Evolutionary conservation across 768 basidiomycete genomes (phyloP), one percentile per base, ranked within the genome.

Genomic region (Lepiota brunneoincarnata): DNA sequence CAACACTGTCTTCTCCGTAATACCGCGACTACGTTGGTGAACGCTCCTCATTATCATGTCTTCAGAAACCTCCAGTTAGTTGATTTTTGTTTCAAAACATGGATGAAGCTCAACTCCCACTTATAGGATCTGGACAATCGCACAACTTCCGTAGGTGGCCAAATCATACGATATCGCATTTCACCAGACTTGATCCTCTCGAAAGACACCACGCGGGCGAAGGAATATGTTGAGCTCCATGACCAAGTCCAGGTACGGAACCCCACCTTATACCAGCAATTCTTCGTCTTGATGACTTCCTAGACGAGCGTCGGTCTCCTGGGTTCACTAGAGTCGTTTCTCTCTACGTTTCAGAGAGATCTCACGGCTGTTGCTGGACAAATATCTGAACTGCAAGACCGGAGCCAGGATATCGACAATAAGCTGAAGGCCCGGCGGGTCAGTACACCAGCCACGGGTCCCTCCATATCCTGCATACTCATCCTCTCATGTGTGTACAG

Each of bases 311-410:
- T 91, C 12, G 78, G 77, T 55, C 80, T 98, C 17, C 77, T 99
- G 49, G 87, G 93, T 64, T 92, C 92, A 1, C 78, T 99, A 2
- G 88, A 97, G 60, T 78, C 84, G 1, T 98, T 98, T 69, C 79
- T 99, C 10, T 93, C 93, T 2, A 97, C 91, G 0, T 99, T 99
- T 64, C 96, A 98, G 69, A 88, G 79, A 61, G 96, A 99, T 68
- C 77, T 99, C 18, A 90, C 93, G 4, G 87, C 88, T 1, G 97
- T 98, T 9, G 98, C 97, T 2, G 91, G 93, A 2, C 95, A 99
- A 67, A 96, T 99, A 67, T 89, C 92, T 1, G 93, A 98, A 58
- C 77, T 99, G 20, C 97, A 98, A 64, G 82, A 84, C 59, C 80
- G 92, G 31, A 95, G 93, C 66, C 89, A 90, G 59, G 89, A 89